Base-by-base conservation (phyloP, 805 yeast genomes). In the Teunomyces panamensis region DNA sequence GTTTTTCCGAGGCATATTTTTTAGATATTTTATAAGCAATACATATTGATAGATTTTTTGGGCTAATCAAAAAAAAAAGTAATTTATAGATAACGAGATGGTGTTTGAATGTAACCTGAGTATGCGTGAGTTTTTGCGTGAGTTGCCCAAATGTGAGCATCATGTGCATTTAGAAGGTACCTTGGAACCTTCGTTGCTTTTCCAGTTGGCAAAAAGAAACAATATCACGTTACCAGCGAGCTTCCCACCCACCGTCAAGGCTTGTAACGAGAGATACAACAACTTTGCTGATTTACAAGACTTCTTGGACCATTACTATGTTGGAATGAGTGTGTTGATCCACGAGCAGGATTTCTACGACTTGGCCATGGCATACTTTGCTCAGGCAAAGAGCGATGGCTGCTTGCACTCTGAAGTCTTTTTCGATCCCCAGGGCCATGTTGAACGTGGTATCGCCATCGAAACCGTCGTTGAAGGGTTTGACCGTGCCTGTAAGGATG, bases 91-190 rank as follows among this genome's bases (percentile, higher is more conserved):
- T 35, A 14, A 14, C 39, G 14, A 34, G 13, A 32, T 32, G 34
- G 34, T 32, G 11, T 44, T 16, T 30, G 47, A 44, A 20, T 44
- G 47, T 30, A 10, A 14, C 34, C 29, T n/a, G n/a, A n/a, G 24
- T 11, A 42, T 42, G 45, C 35, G 39, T 30, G 42, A 35, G 26
- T 50, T 50, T 44, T 50, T 50, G 50, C 42, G 37, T 35, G 92
- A 84, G 56, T 71, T 88, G 44, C 96, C 96, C 49, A 88, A 88
- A 66, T 87, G 94, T 71, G 96, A 88, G 64, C 92, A 87, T 63
- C 96, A 88, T 62, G 79, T 87, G 51, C 96, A 88, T 66, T 64
- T 88, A 39, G 95, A 87, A 70, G 96, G 95, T 30, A 86, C 95
- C 35, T 65, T 87, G 47, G 53, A 84, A 51, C 94, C 95, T n/a